These are phyloP conservation scores for Heliamphora pulchella DNA, from an alignment of 179 eudicot genomes.

Conservation along the genomic window DNA sequence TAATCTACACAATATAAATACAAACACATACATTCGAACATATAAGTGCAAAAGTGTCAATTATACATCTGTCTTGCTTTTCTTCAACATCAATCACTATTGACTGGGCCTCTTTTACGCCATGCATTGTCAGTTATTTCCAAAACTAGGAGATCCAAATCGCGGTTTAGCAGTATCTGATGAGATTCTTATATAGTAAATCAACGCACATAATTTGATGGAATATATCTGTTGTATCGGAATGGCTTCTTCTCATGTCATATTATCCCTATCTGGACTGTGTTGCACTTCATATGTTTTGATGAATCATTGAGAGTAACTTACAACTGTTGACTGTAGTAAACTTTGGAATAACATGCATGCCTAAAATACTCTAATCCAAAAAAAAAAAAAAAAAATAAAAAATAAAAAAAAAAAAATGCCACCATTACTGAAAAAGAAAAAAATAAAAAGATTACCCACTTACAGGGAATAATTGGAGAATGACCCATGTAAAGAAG, in stretches of 20 bases:
- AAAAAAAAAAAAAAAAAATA: neutral
- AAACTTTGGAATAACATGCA: neutral
- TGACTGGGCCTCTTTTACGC: neutral
- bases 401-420: too few species aligned
- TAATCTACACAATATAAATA: neutral
- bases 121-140: neutral
- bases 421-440: neutral
- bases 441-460: neutral
- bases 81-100: neutral
- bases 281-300: neutral
- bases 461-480: conserved; percentile 86
- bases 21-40: neutral
- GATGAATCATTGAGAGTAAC: neutral
- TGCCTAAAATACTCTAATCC: conserved; percentile 3
- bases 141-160: neutral
- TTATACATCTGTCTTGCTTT: neutral
- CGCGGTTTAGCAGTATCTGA: neutral
- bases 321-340: neutral
- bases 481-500: conserved; percentile 76
- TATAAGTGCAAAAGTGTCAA: neutral
- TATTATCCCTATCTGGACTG: neutral
- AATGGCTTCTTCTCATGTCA: neutral
- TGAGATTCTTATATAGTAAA: neutral
- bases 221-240: neutral
- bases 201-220: neutral